Base-by-base conservation (phyloP, 2,329 filamentous ascomycete species). In the Ophiobolus disseminans region DNA sequence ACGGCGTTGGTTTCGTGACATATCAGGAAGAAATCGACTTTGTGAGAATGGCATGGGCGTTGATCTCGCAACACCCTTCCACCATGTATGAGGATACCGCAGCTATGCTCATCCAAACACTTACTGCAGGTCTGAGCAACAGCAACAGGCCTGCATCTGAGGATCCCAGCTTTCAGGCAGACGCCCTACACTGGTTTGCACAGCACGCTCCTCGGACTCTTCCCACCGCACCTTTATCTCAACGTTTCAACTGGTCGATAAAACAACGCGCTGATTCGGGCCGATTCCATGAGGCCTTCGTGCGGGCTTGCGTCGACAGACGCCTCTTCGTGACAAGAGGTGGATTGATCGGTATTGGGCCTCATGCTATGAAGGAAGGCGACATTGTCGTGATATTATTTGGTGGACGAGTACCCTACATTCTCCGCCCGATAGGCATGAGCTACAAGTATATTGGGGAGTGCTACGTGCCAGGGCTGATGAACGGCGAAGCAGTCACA, bases 11-110 rank as follows among this genome's bases (percentile, higher is more conserved):
- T 17, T 42, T 34, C n/a, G 40, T 42, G 13, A 42, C 40, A 11
- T 42, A 42, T 25, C 40, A 42, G 19, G 40, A 42, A 42, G 40
- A 42, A 1, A 2, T 42, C 40, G 40, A 42, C 19, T 42, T 42
- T 13, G 40, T 34, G 11, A 20, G 31, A 5, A 42, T 35, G 30
- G 40, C 40, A 25, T 42, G 26, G 26, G 40, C 6, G 23, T 11
- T 26, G 23, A 7, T 6, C 30, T 8, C 14, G 30, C 8, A 14
- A n/a, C 30, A n/a, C 6, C 7, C n/a, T 34, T 34, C 16, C 11
- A n/a, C 10, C 30, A 34, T n/a, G 14, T 34, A 34, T 17, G 30
- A 34, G 7, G 30, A n/a, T 34, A 17, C 14, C 30, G 30, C 30
- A 34, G 6, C 5, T n/a, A 34, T n/a, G 14, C 14, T 34, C 30